These are phyloP conservation scores for Seiridium cupressi DNA, from an alignment of 2,329 filamentous ascomycete species.

Conservation along the genomic window DNA sequence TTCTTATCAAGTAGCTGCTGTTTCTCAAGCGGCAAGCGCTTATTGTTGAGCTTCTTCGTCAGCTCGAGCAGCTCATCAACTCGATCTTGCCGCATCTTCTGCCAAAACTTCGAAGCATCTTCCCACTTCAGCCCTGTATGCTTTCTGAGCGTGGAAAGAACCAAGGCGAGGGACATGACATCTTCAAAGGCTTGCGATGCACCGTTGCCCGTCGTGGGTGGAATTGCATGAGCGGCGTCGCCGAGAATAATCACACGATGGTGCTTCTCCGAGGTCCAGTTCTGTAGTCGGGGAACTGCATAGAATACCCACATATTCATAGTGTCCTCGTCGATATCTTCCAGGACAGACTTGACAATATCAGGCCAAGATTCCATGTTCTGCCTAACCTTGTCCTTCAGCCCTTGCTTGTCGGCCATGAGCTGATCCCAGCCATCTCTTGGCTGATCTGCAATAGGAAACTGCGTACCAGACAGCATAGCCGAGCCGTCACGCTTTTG, in stretches of 20 bases:
- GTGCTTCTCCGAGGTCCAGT: conserved; percentile 14
- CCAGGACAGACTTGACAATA: conserved; percentile 13
- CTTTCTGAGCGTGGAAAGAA: neutral
- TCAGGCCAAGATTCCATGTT: conserved; percentile 15
- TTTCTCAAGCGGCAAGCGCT: conserved; percentile 19
- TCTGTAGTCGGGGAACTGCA: conserved; percentile 10
- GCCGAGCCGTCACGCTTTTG: conserved; percentile 16
- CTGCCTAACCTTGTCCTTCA: neutral
- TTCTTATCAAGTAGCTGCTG: conserved; percentile 16
- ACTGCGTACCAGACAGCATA: conserved; percentile 16
- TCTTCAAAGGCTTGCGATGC: conserved; percentile 22
- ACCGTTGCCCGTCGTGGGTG: conserved; percentile 17
- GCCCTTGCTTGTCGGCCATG: conserved; percentile 15
- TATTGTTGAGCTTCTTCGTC: conserved; percentile 18
- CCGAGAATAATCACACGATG: conserved; percentile 15
- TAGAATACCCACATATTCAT: conserved; percentile 19
- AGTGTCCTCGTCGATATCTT: conserved; percentile 12
- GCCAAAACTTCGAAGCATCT: conserved; percentile 19
- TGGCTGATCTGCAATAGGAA: conserved; percentile 10
- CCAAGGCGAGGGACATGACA: conserved; percentile 1
- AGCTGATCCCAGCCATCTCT: conserved; percentile 14
- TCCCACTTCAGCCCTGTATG: conserved; percentile 11
- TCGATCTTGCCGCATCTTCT: conserved; percentile 20
- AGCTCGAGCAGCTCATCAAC: conserved; percentile 18
- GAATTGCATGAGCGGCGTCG: conserved; percentile 19